A percentile compares a stretch with the other conserved stretches of the same genome.
phyloP scores from a whole-genome alignment of 441 rosid species.

The Isatis lusitanica region DNA sequence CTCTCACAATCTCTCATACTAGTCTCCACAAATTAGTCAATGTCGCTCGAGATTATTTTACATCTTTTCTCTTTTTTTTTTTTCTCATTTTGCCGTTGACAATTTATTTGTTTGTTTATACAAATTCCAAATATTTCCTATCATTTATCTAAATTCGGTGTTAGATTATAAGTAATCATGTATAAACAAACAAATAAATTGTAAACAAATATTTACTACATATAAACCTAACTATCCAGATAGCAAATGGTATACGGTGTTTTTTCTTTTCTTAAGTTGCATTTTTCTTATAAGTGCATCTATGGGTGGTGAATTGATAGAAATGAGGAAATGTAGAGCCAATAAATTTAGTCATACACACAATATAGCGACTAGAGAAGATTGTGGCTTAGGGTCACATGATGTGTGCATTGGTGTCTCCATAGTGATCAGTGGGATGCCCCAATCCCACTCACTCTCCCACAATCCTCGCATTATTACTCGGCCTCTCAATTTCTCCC shows the following conservation, averaged over 20 bases:
- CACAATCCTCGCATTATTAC: conserved; percentile 34
- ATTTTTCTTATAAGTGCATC: neutral
- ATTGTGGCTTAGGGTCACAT: conserved; percentile 32
- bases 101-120: neutral
- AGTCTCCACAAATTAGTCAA: conserved; percentile 20
- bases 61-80: neutral
- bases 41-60: conserved; percentile 1
- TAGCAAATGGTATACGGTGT: neutral
- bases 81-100: conserved; percentile 3
- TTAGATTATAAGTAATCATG: neutral
- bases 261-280: neutral
- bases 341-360: neutral
- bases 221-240: neutral
- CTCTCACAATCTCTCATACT: neutral
- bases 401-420: conserved; percentile 34
- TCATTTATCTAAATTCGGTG: neutral
- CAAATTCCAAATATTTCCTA: neutral
- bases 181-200: too few species aligned
- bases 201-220: neutral
- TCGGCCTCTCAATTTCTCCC: conserved; percentile 15
- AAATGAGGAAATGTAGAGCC: conserved; percentile 4
- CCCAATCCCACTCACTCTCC: conserved; percentile 26
- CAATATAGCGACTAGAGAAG: conserved; percentile 13
- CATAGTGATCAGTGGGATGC: conserved; percentile 23
- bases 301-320: neutral